Base-by-base conservation (phyloP, 2,329 filamentous ascomycete genomes). In the Ophiocordyceps australis region DNA sequence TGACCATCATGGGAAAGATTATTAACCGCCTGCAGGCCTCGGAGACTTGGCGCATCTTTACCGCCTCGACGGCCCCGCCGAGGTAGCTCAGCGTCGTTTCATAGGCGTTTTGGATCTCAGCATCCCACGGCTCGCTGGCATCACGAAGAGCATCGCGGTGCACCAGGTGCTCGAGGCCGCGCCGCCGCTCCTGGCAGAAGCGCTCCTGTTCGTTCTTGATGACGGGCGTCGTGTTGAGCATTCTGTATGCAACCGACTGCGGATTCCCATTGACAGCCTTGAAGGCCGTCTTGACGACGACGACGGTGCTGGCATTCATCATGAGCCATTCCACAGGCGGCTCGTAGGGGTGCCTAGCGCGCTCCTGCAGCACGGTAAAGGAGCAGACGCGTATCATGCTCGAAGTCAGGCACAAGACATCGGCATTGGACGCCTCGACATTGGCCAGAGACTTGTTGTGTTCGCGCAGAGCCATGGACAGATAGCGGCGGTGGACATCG, bases 321-420 rank as follows among this genome's bases (percentile, higher is more conserved):
- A 34, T 27, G 10, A 37, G 22, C 35, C 35, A 37, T 14, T 37
- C 35, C 2, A 34, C 25, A 4, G 33, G 35, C 15, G 35, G 35
- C 9, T 18, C 19, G 9, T 37, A 37, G 3, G 35, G 35, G 14
- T 26, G 14, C 5, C 30, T 28, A 9, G 9, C 13, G 5, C 35
- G 31, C 17, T 32, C 30, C 16, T 30, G 33, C 24, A 37, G 26
- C 26, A 30, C 20, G 12, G 34, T 33, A 26, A 37, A 37, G 12
- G 28, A 29, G 14, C 30, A 34, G 15, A 34, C 25, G 16, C 33
- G 30, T 17, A 37, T 15, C 9, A 37, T 24, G 13, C 26, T 26
- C 11, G 33, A 32, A 4, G 35, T 37, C 22, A 35, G 24, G 11
- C 28, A 35, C 2, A 35, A 27, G 9, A 20, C 23, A 12, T 35